phyloP scores from a whole-genome alignment of 257 asterid species.

The Scutellaria galericulata region DNA sequence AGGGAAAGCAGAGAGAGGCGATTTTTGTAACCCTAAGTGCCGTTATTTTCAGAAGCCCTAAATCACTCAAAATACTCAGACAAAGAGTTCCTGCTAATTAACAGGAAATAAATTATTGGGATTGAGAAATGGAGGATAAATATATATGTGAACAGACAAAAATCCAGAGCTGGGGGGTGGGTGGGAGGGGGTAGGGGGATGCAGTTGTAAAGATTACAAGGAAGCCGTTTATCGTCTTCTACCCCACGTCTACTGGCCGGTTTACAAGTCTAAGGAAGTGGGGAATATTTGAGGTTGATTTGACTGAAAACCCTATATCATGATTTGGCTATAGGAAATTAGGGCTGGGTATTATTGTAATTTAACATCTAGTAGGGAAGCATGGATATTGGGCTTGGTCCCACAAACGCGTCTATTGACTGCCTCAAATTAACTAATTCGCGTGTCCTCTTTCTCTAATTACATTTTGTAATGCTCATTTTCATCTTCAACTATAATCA shows the following conservation, averaged over 20 bases:
- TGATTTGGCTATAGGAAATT: background rate
- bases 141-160: background rate
- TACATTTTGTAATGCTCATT: no score
- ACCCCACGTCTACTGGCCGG: slow-evolving; percentile 36
- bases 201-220: slow-evolving; percentile 54
- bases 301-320: slow-evolving; percentile 24
- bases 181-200: slow-evolving; percentile 17
- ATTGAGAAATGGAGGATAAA: background rate
- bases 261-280: background rate
- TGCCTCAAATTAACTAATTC: slow-evolving; percentile 39
- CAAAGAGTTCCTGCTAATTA: no score
- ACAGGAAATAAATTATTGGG: background rate
- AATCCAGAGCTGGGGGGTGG: slow-evolving; percentile 13
- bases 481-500: no score
- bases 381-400: background rate
- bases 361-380: background rate
- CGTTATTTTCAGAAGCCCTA: no score
- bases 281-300: background rate
- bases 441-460: background rate
- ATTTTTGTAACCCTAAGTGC: no score
- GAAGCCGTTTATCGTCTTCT: slow-evolving; percentile 65
- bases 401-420: slow-evolving; percentile 51
- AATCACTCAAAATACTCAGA: no score
- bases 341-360: slow-evolving; percentile 25
- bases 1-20: no score